Base-by-base conservation (phyloP, 192 early-diverging fungal species). In the Funneliformis mosseae region DNA sequence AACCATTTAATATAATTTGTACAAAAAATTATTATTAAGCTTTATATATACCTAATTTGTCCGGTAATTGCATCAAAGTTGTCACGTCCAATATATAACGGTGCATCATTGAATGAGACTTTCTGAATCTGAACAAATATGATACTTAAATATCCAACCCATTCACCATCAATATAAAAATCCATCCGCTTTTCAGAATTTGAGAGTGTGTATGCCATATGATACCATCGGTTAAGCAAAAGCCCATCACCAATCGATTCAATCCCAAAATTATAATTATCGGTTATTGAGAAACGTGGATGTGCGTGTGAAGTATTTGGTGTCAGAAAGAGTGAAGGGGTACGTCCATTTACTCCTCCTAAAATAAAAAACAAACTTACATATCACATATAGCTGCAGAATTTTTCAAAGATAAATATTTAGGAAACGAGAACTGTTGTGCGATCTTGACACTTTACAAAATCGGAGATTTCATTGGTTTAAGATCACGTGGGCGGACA, bases 161-260 rank as follows among this genome's bases (percentile, higher is more conserved):
- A 77, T n/a, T 25, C 45, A 42, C 76, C 61, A 50, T 77, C 60
- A 43, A 77, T 43, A 45, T 77, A 77, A 9, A 77, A 23, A 64
- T 78, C 16, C 27, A 78, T 55, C 50, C 77, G 43, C 28, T 78
- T 78, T 68, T 67, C 63, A 2, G 27, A 11, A 18, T 78, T 25
- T 39, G 77, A 78, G 18, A 78, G 45, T 67, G 63, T 78, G 21
- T 78, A 78, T 2, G 64, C 77, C 48, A 78, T 33, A 78, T 78
- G 77, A 23, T 78, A 78, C 77, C 77, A 78, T 78, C 27, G 61
- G 42, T 50, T 50, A 28, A 38, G 10, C 18, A 21, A 21, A 10
- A 78, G 3, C 16, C 11, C 43, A 46, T 48, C 7, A 48, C 46
- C 38, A 10, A 8, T 3, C 6, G 8, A 0, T 1, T 42, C 8